A percentile compares a stretch with the other conserved stretches of the same genome.
Evolutionary conservation across 257 asterid genomes (phyloP).

Genomic region (Solanum chilense): DNA sequence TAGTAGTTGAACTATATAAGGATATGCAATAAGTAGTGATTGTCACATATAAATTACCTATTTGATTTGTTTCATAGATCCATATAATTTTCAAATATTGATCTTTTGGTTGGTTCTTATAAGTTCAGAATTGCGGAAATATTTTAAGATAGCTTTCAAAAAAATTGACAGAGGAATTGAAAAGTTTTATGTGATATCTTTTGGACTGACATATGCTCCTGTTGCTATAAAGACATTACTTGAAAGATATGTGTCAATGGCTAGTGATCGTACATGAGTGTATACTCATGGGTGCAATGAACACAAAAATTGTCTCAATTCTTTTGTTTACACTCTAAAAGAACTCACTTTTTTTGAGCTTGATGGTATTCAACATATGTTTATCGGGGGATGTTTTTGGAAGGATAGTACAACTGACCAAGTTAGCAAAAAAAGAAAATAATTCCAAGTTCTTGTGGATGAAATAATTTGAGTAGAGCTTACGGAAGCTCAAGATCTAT

Average conservation of each 20-base stretch:
- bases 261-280: background rate
- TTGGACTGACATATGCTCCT: background rate
- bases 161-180: background rate
- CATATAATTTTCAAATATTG: too few relatives aligned
- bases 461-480: background rate
- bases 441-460: too few relatives aligned
- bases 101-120: too few relatives aligned
- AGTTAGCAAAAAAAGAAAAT: background rate
- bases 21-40: too few relatives aligned
- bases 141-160: background rate
- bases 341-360: background rate
- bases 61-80: too few relatives aligned
- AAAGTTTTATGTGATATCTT: background rate
- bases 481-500: background rate
- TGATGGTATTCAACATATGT: background rate
- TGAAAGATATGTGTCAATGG: background rate
- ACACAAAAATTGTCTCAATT: background rate
- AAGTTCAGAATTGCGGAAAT: background rate
- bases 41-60: too few relatives aligned
- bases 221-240: background rate
- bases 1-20: too few relatives aligned
- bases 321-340: background rate
- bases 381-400: background rate
- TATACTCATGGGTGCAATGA: background rate
- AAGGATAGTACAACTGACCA: background rate